Conservation (phyloP, 2,329 filamentous ascomycete genomes). For the Didymella lethalis region DNA sequence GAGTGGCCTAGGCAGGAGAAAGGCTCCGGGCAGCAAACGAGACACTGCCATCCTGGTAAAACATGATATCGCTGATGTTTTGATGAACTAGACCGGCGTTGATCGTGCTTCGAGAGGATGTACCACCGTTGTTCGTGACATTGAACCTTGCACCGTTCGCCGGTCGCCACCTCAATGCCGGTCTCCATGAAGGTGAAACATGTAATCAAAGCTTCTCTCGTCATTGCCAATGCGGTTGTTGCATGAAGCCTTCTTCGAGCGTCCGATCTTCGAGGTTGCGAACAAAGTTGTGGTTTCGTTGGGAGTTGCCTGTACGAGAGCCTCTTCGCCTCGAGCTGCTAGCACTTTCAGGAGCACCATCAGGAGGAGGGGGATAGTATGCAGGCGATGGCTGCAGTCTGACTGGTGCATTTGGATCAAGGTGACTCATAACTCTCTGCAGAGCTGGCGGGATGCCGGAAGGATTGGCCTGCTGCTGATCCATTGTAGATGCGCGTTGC, state of each 20-base stretch:
- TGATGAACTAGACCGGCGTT: background rate
- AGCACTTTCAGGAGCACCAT: conserved; percentile 75
- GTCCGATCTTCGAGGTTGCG: conserved; percentile 93
- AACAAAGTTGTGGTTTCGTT: conserved; percentile 85
- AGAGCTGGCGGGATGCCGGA: conserved; percentile 92
- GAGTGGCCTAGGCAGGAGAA: background rate
- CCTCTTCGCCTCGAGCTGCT: conserved; percentile 76
- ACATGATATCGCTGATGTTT: background rate
- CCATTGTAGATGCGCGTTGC: conserved; percentile 94
- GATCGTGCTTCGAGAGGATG: conserved; percentile 23
- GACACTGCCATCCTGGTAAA: background rate
- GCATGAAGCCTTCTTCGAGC: conserved; percentile 89
- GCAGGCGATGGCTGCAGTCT: conserved; percentile 93
- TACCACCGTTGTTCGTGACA: conserved; percentile 2
- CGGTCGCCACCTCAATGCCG: conserved; percentile 11
- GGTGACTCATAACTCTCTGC: conserved; percentile 92
- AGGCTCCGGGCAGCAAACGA: background rate
- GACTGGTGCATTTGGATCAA: conserved; percentile 94
- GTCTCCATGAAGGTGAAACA: conserved; percentile 1
- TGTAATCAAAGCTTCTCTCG: conserved; percentile 18
- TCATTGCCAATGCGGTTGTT: conserved; percentile 73
- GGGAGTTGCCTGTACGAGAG: conserved; percentile 70
- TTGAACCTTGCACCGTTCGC: background rate
- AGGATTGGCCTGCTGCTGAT: conserved; percentile 88
- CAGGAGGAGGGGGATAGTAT: conserved; percentile 92